These are phyloP conservation scores for Diaporthe vaccinii DNA, from an alignment of 2,329 filamentous ascomycete species.

Conservation along the genomic window DNA sequence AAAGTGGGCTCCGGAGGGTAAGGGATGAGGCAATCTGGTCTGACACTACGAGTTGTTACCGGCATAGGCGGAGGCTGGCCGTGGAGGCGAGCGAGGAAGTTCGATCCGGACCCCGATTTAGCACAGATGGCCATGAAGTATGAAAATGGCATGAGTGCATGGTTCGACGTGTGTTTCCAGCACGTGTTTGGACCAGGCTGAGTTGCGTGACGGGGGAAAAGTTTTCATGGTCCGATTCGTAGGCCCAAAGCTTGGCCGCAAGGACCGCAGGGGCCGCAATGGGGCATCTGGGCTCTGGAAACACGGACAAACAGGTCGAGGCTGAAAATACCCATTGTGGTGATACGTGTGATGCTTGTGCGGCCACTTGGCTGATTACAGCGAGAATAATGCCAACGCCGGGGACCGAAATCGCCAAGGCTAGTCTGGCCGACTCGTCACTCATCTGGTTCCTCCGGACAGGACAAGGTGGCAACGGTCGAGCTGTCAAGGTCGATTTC, in stretches of 20 bases:
- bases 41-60: constrained; percentile 23
- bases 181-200: constrained; percentile 36
- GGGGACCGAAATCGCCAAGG: constrained; percentile 35
- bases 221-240: constrained; percentile 32
- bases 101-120: constrained; percentile 25
- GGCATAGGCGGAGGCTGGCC: constrained; percentile 9
- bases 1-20: constrained; percentile 7
- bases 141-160: constrained; percentile 29
- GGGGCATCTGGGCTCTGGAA: constrained; percentile 19
- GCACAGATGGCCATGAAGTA: constrained; percentile 26
- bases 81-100: constrained; percentile 14
- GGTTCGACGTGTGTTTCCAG: constrained; percentile 37
- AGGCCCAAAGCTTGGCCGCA: constrained; percentile 29
- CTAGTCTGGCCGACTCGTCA: constrained; percentile 27
- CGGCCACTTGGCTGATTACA: constrained; percentile 29
- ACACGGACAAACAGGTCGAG: constrained; percentile 35
- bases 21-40: constrained; percentile 34
- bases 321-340: constrained; percentile 15
- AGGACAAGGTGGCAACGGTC: constrained; percentile 1
- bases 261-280: constrained; percentile 5
- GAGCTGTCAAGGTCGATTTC: background rate
- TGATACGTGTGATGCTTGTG: constrained; percentile 21
- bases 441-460: background rate
- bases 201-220: constrained; percentile 38
- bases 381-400: constrained; percentile 39